Base-by-base conservation (phyloP, 148 eudicot genomes). In the Amaranthus palmeri region DNA sequence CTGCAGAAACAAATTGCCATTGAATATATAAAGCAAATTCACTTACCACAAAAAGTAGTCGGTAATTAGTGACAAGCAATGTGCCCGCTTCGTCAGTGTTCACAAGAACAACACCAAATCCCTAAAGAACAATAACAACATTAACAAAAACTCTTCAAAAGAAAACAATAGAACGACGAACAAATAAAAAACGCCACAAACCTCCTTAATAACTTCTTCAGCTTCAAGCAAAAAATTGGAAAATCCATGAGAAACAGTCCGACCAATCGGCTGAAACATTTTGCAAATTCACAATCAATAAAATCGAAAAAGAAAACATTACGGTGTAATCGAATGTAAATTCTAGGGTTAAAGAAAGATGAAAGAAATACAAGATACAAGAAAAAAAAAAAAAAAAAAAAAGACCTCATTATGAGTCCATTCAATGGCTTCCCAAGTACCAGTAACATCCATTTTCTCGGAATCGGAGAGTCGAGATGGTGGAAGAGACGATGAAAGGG, bases 1-100 rank as follows among this genome's bases (percentile, higher is more conserved):
- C 1, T 13, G 2, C 12, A 13, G 6, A 15, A 17, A 45, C 17
- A 25, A 47, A 18, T 8, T 9, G 4, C n/a, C 11, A 62, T 52
- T 40, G 3, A 14, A 62, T 62, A 8, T 13, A 44, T 14, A 25
- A 42, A 57, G n/a, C 54, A 68, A 3, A 54, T 57, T 6, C 56
- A 80, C 90, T 85, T 72, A 95, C 99, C 90, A 95, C 78, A 72
- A 95, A 92, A 67, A 95, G 97, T 69, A 95, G 85, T 65, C 97
- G 92, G 79, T 84, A 95, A 76, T 88, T 95, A 48, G 99, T 89
- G 46, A 95, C 85, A 74, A 89, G 86, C 83, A 95, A 83, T 13
- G 93, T 87, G 58, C 99, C 99, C 10, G 96, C 96, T 74, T 91
- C 96, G 54, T 95, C 92, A 10, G 82, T 87, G 51, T 95, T 95